Conservation (phyloP, 148 eudicot genomes). For the Suaeda aralocaspica region DNA sequence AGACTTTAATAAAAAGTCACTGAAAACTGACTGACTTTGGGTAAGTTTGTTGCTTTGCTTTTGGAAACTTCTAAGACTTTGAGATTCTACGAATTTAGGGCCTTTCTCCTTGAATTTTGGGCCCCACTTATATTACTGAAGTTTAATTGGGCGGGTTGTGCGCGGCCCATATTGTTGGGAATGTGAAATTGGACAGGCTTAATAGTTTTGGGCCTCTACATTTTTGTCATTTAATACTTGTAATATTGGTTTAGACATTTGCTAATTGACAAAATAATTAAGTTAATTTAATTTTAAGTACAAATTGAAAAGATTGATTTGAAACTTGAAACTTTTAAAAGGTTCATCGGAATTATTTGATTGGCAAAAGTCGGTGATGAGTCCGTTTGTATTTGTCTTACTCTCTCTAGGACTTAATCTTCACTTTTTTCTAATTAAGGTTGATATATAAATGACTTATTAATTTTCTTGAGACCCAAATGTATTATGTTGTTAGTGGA, state of each 20-base stretch:
- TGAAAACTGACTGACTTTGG: not conserved
- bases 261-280: conserved; percentile 9
- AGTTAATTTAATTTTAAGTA: not conserved
- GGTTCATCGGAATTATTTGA: conserved; percentile 3
- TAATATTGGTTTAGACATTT: conserved; percentile 5
- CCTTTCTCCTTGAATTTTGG: conserved; percentile 8
- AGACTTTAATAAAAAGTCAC: not conserved
- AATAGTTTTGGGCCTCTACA: conserved; percentile 5
- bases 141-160: conserved; percentile 24
- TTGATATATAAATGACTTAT: not conserved
- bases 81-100: conserved; percentile 21
- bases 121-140: conserved; percentile 13
- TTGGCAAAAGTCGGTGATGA: conserved; percentile 26
- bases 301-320: not conserved
- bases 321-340: conserved; percentile 19
- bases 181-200: conserved; percentile 19
- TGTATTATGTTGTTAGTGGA: not conserved
- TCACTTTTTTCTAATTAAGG: not conserved
- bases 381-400: conserved; percentile 25
- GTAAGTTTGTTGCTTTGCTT: conserved; percentile 27
- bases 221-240: conserved; percentile 9
- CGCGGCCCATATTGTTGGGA: conserved; percentile 35
- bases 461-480: not conserved
- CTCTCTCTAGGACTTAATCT: conserved; percentile 27
- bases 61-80: conserved; percentile 35